Evolutionary conservation across 164 flowering plant genomes (phyloP), one percentile per base, ranked within the genome.

Genomic region (Stephania cephalantha): DNA sequence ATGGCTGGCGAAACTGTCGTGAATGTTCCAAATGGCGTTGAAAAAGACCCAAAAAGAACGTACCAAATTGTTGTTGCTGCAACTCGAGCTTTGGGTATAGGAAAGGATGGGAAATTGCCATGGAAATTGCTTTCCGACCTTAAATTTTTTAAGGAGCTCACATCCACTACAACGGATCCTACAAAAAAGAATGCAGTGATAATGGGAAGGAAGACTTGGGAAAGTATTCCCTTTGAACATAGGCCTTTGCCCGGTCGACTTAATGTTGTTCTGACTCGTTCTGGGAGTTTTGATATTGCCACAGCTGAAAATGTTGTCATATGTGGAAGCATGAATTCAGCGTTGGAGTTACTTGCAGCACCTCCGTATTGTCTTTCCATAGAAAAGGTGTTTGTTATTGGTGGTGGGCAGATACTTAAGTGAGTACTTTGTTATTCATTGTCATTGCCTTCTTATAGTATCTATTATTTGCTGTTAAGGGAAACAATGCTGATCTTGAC

Each of bases 131-230:
- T 97, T 46, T 79, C 92, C 72, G 99, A 95, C 83, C 81, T 93
- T 17, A 90, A 88, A 72, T 86, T 85, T 76, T 95, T 95, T 81
- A 91, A 90, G 84, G 94, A 91, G 29, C 42, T 95, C 17, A 95
- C 99, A 30, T 7, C 70, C 77, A 77, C 81, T 46, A 90, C 97
- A 13, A 78, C 87, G 6, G 95, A 90, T 83, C 84, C 97, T 68
- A 82, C 68, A 45, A 95, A 91, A 74, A 95, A 82, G 83, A 95
- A 95, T 85, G 98, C 99, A 9, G 90, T 95, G 35, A 78, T 95
- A 76, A 95, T 95, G 98, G 98, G 98, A 46, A 88, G 98, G 50
- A 95, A 93, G 82, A 91, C 98, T 18, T 95, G 97, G 98, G 98
- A 95, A 78, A 90, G 97, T 74, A 89, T 95, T 73, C 97, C 97